These are phyloP conservation scores for Ophiostoma ips DNA, from an alignment of 2,329 filamentous ascomycete species.

Conservation along the genomic window DNA sequence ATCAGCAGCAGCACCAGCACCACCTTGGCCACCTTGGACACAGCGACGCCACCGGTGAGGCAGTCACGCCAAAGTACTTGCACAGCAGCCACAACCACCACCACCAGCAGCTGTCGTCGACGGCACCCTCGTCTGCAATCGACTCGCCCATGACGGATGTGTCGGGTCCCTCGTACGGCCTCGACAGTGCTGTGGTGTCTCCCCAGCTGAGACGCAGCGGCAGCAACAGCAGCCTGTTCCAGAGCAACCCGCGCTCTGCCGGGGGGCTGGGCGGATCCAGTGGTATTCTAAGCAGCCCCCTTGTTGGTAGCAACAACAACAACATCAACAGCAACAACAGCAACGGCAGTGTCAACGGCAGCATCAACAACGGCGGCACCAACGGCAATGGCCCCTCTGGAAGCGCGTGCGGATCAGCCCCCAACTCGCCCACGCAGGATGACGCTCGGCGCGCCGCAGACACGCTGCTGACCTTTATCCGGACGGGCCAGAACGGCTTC, in stretches of 20 bases:
- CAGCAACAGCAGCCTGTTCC: constrained; percentile 32
- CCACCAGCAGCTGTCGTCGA: constrained; percentile 34
- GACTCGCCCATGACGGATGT: constrained; percentile 38
- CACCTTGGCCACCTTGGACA: not conserved
- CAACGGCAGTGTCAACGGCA: not conserved
- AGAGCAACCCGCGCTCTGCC: constrained; percentile 15
- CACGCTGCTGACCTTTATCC: constrained; percentile 69
- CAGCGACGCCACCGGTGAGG: not conserved
- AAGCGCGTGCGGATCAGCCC: constrained; percentile 27
- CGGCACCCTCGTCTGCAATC: constrained; percentile 36
- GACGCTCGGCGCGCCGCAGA: constrained; percentile 73
- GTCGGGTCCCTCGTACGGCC: constrained; percentile 26
- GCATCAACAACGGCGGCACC: constrained; percentile 19
- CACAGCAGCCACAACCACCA: no score
- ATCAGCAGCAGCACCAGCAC: constrained; percentile 23
- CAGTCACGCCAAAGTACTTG: constrained; percentile 41
- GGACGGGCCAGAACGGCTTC: constrained; percentile 50
- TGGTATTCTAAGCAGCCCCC: not conserved
- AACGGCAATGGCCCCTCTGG: constrained; percentile 28
- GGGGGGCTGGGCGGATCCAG: constrained; percentile 15
- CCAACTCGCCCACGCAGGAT: constrained; percentile 63
- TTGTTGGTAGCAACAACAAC: not conserved
- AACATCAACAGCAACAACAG: not conserved
- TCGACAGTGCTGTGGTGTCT: constrained; percentile 25
- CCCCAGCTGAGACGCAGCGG: constrained; percentile 36